A percentile compares a stretch with the other conserved stretches of the same genome.
These are phyloP conservation scores for Scorias spongiosa DNA, from an alignment of 2,329 filamentous ascomycete species.

Conservation along the genomic window DNA sequence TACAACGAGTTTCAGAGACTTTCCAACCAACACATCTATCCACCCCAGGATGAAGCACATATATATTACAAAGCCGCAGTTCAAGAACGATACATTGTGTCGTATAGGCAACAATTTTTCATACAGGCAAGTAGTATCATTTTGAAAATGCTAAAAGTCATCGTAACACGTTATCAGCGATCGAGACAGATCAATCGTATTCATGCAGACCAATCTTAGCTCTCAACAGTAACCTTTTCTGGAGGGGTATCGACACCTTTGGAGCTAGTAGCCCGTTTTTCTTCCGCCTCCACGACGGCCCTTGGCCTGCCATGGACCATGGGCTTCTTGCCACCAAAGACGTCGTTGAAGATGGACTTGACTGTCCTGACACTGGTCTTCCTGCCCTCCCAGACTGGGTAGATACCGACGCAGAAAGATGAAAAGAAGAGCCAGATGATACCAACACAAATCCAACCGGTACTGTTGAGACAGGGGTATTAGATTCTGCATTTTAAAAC, in stretches of 20 bases:
- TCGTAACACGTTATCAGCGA: no score
- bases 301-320: slow-evolving; percentile 16
- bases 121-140: no score
- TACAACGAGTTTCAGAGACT: no score
- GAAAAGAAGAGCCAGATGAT: slow-evolving; percentile 70
- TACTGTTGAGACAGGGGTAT: slow-evolving; percentile 18
- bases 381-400: slow-evolving; percentile 67
- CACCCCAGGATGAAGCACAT: no score
- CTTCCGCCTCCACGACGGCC: slow-evolving; percentile 14
- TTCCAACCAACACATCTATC: no score
- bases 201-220: neutral
- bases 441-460: slow-evolving; percentile 54
- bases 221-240: slow-evolving; percentile 6
- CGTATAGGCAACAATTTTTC: no score
- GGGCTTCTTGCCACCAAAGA: slow-evolving; percentile 27
- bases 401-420: slow-evolving; percentile 59
- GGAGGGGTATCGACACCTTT: slow-evolving; percentile 16
- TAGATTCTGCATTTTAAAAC: neutral
- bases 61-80: no score
- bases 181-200: no score
- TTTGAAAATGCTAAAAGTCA: no score
- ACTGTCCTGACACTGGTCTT: slow-evolving; percentile 47
- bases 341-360: slow-evolving; percentile 46
- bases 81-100: no score
- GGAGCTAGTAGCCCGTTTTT: slow-evolving; percentile 8